Percentiles rank a stretch among this genome's conserved stretches.
Conservation (phyloP, 2,329 filamentous ascomycete species). For the Verticillium dahliae region DNA sequence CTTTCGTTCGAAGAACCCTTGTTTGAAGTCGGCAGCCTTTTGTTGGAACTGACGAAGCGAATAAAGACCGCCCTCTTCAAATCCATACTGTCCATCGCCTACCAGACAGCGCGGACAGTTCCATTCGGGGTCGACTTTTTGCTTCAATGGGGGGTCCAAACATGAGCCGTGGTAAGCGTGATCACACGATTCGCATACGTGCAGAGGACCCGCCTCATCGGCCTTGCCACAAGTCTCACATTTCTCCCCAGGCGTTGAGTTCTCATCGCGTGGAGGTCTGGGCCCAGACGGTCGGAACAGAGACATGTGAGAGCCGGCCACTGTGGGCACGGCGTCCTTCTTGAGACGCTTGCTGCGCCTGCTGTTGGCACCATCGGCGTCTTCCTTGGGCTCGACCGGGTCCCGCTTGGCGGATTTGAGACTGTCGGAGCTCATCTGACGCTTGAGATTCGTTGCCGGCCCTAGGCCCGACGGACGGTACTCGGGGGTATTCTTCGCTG, state of each 20-base stretch:
- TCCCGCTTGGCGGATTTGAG: constrained; percentile 43
- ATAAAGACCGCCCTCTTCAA: constrained; percentile 93
- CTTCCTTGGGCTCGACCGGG: constrained; percentile 41
- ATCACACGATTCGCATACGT: constrained; percentile 89
- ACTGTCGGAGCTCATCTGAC: constrained; percentile 61
- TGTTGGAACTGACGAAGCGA: constrained; percentile 95
- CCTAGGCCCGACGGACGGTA: constrained; percentile 48
- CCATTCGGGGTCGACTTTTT: constrained; percentile 81
- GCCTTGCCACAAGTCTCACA: constrained; percentile 83
- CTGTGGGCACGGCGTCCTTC: constrained; percentile 74
- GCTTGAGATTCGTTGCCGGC: constrained; percentile 62
- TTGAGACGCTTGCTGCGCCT: constrained; percentile 89
- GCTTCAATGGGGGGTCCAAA: constrained; percentile 76
- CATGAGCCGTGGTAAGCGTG: constrained; percentile 81
- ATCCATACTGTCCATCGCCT: constrained; percentile 93
- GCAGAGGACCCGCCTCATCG: constrained; percentile 63
- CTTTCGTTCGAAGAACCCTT: constrained; percentile 84
- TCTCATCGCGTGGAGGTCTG: constrained; percentile 52
- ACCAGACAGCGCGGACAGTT: constrained; percentile 93
- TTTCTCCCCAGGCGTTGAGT: constrained; percentile 46
- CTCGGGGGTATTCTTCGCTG: constrained; percentile 60
- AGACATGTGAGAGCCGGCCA: constrained; percentile 95
- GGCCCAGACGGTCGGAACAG: constrained; percentile 79
- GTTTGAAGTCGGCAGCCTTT: constrained; percentile 91
- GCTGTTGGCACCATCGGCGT: constrained; percentile 55